Percentiles rank a stretch among this genome's conserved stretches.
Conservation (phyloP, 805 yeast genomes). For the Candida patagonica region DNA sequence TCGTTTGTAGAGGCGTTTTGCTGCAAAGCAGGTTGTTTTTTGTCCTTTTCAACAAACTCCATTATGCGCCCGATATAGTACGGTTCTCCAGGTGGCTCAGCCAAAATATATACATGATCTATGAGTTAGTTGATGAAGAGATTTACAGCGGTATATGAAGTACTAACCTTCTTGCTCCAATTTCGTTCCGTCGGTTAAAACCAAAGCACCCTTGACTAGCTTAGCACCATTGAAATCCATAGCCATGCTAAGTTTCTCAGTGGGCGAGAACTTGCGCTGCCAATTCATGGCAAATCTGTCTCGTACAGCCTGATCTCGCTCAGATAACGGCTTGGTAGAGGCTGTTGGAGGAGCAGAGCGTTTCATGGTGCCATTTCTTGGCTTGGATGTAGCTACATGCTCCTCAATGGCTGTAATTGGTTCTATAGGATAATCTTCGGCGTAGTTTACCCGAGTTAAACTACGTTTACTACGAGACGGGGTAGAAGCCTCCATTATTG, state of each 20-base stretch:
- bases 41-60: constrained; percentile 49
- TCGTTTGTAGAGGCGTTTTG: constrained; percentile 12
- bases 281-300: constrained; percentile 21
- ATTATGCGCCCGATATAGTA: constrained; percentile 79
- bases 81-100: constrained; percentile 93
- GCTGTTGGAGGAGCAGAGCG: constrained; percentile 1
- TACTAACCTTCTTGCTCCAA: constrained; percentile 24
- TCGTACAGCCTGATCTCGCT: constrained; percentile 1
- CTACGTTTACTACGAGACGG: constrained; percentile 11
- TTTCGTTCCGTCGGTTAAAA: constrained; percentile 20
- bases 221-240: constrained; percentile 33
- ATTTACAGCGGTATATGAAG: not conserved
- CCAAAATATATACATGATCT: constrained; percentile 71
- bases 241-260: constrained; percentile 21
- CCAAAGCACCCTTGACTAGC: constrained; percentile 26
- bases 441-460: constrained; percentile 20
- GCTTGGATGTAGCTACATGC: constrained; percentile 2
- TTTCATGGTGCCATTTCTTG: constrained; percentile 3
- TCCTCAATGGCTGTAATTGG: constrained; percentile 7
- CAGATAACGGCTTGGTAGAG: not conserved
- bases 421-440: constrained; percentile 17
- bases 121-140: not conserved
- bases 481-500: not conserved
- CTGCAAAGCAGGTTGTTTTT: constrained; percentile 8
- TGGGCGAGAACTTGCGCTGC: constrained; percentile 23